These are phyloP conservation scores for Ailanthus altissimus DNA, from an alignment of 345 rosid genomes.

Conservation along the genomic window DNA sequence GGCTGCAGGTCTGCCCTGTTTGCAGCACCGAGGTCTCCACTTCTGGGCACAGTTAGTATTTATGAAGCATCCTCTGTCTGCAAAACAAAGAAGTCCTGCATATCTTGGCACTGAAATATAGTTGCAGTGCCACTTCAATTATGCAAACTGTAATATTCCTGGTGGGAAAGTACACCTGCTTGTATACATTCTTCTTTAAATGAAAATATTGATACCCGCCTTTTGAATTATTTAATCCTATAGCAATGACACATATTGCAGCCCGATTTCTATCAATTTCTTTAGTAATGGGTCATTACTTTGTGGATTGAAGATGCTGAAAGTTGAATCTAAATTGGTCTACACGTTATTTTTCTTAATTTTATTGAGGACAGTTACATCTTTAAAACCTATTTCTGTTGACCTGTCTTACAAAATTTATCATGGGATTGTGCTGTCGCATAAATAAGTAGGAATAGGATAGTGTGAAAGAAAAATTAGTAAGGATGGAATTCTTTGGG, in stretches of 20 bases:
- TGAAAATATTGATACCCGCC: background rate
- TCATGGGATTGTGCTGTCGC: too few relatives aligned
- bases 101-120: background rate
- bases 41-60: slow-evolving; percentile 55
- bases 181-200: slow-evolving; percentile 23
- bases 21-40: slow-evolving; percentile 79
- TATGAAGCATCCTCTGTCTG: slow-evolving; percentile 1
- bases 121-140: slow-evolving; percentile 7
- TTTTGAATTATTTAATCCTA: background rate
- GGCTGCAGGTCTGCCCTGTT: slow-evolving; percentile 82
- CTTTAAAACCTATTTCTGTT: background rate
- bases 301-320: background rate
- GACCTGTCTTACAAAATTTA: too few relatives aligned
- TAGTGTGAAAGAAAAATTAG: too few relatives aligned
- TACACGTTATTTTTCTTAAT: background rate
- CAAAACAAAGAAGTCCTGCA: background rate
- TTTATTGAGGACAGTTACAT: background rate
- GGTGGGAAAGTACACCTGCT: background rate
- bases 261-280: background rate
- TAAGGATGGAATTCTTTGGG: too few relatives aligned
- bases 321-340: background rate
- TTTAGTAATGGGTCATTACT: background rate
- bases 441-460: too few relatives aligned
- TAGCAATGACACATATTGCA: background rate
- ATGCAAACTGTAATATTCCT: slow-evolving; percentile 13